Conservation (phyloP, 176 grass and related monocot genomes). For the Thinopyrum elongatum region DNA sequence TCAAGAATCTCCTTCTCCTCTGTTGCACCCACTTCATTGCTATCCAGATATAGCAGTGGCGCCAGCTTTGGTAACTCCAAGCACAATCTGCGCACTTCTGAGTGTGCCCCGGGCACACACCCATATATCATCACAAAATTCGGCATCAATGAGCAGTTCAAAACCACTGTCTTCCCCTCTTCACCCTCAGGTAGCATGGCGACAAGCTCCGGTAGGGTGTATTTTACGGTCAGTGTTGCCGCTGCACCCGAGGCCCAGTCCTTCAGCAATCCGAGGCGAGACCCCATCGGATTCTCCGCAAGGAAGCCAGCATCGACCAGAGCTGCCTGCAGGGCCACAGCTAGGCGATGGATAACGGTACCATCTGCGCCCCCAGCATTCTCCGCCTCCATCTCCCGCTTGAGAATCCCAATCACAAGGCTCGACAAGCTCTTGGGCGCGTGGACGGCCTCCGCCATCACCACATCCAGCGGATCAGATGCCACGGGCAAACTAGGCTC, state of each 20-base stretch:
- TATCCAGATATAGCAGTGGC: slow-evolving; percentile 57
- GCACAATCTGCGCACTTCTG: slow-evolving; percentile 54
- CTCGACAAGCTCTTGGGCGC: neutral
- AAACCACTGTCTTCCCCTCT: slow-evolving; percentile 44
- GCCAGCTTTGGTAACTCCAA: slow-evolving; percentile 54
- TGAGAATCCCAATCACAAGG: slow-evolving; percentile 41
- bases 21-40: slow-evolving; percentile 18
- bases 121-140: slow-evolving; percentile 64
- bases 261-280: slow-evolving; percentile 28
- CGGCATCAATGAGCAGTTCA: slow-evolving; percentile 60
- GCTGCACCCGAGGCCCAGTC: slow-evolving; percentile 39
- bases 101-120: slow-evolving; percentile 32
- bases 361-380: slow-evolving; percentile 2
- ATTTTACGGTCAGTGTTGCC: slow-evolving; percentile 38
- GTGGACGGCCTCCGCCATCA: slow-evolving; percentile 24
- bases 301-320: slow-evolving; percentile 61
- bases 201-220: slow-evolving; percentile 48
- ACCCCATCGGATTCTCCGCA: neutral
- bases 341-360: slow-evolving; percentile 34
- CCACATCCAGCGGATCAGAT: slow-evolving; percentile 20
- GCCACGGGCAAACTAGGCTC: neutral
- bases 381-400: slow-evolving; percentile 45
- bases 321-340: slow-evolving; percentile 56
- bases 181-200: neutral
- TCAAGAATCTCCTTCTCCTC: slow-evolving; percentile 57